Evolutionary conservation across 257 asterid species (phyloP).

Genomic region (Lithospermum erythrorhizon): DNA sequence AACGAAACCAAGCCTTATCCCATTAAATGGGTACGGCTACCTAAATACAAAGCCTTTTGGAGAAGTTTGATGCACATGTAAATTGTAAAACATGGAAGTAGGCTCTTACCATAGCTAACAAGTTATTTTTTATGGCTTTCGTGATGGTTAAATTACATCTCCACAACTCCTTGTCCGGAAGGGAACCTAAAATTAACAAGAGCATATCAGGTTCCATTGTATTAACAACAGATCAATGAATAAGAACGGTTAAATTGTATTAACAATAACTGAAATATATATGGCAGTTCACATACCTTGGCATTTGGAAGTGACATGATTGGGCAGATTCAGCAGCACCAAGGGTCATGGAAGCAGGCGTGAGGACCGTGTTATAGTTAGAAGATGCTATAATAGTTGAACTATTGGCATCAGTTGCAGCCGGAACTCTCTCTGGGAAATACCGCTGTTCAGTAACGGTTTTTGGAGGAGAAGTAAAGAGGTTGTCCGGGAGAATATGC

Average conservation of each 20-base stretch:
- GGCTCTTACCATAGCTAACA: constrained; percentile 41
- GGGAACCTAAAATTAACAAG: constrained; percentile 30
- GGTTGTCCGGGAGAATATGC: constrained; percentile 73
- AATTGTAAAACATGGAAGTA: not conserved
- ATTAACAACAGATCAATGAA: not conserved
- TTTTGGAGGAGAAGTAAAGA: constrained; percentile 83
- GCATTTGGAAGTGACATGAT: constrained; percentile 58
- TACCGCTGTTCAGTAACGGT: constrained; percentile 28
- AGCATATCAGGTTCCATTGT: not conserved
- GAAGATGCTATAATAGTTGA: constrained; percentile 25
- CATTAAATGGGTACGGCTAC: too few relatives aligned
- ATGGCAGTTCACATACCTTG: constrained; percentile 35
- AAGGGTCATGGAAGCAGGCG: constrained; percentile 32
- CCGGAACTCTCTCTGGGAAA: constrained; percentile 29
- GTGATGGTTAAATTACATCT: constrained; percentile 37
- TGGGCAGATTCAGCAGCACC: constrained; percentile 38
- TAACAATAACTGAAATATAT: not conserved
- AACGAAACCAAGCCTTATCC: too few relatives aligned
- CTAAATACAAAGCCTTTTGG: too few relatives aligned
- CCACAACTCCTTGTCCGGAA: constrained; percentile 61
- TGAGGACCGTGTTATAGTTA: constrained; percentile 31
- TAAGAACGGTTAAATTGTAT: not conserved
- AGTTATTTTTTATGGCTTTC: not conserved
- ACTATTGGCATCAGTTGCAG: constrained; percentile 23
- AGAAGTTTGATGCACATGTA: too few relatives aligned